Evolutionary conservation across 495 filamentous ascomycete species (phyloP).

Genomic region (Neurospora hispaniola): DNA sequence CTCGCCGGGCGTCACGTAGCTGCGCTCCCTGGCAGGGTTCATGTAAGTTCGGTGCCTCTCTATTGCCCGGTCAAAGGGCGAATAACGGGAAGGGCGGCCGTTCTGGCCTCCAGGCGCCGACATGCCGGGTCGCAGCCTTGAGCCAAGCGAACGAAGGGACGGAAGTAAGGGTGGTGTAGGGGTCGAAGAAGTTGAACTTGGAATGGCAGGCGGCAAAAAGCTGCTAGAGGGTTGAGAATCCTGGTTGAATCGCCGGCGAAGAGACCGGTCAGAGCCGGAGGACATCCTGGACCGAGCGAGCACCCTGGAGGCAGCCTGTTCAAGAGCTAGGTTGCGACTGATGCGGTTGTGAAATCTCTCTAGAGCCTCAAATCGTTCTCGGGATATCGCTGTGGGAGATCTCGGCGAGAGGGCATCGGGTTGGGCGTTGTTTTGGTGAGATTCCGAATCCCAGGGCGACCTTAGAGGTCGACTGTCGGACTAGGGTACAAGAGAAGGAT

Average conservation of each 20-base stretch:
- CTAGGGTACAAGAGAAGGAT: background rate
- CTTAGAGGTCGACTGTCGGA: background rate
- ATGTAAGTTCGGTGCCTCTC: conserved; percentile 17
- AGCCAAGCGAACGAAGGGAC: conserved; percentile 28
- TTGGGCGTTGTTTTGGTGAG: background rate
- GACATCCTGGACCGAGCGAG: conserved; percentile 24
- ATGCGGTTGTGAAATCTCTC: conserved; percentile 28
- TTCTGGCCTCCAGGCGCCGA: conserved; percentile 10
- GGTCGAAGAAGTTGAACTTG: conserved; percentile 10
- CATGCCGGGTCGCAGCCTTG: conserved; percentile 20
- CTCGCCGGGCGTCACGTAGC: conserved; percentile 8
- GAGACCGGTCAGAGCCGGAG: conserved; percentile 23
- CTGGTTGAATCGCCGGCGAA: conserved; percentile 26
- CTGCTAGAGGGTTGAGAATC: conserved; percentile 24
- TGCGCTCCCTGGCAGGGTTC: background rate
- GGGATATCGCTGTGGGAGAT: background rate
- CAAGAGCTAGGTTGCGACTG: conserved; percentile 7
- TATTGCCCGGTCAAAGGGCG: conserved; percentile 19
- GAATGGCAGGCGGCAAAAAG: conserved; percentile 5
- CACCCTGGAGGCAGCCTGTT: background rate
- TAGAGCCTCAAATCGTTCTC: conserved; percentile 19
- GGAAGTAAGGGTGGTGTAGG: conserved; percentile 23
- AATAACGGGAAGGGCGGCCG: conserved; percentile 20
- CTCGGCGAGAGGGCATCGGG: background rate
- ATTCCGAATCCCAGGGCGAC: background rate